phyloP scores from a whole-genome alignment of 1,284 basidiomycete genomes.

The Tilletia caries region DNA sequence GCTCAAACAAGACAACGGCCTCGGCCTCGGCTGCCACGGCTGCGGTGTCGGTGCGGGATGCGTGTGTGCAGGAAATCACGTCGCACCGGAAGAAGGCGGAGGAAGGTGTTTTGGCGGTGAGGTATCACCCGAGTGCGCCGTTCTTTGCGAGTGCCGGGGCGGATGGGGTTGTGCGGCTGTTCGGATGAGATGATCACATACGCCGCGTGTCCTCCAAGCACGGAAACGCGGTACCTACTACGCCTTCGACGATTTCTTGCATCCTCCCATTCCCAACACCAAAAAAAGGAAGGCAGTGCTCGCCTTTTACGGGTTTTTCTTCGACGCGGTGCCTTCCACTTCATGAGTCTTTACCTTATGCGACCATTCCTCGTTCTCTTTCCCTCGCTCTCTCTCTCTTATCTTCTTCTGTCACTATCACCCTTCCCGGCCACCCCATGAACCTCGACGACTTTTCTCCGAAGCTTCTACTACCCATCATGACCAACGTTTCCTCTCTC shows the following conservation, averaged over 20 bases:
- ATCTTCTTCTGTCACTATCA: background rate
- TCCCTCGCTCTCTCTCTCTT: background rate
- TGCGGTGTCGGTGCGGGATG: constrained; percentile 39
- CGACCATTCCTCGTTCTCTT: background rate
- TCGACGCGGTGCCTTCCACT: background rate
- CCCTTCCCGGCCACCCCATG: background rate
- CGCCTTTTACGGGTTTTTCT: background rate
- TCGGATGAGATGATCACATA: constrained; percentile 25
- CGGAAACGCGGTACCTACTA: too few species aligned
- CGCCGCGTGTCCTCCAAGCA: background rate
- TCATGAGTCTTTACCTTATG: background rate
- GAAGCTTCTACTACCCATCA: background rate
- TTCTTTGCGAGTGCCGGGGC: constrained; percentile 89
- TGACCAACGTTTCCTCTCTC: background rate
- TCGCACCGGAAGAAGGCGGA: constrained; percentile 75
- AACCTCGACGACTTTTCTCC: too few species aligned
- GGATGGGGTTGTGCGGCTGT: constrained; percentile 89
- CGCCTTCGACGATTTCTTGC: background rate
- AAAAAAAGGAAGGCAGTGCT: too few species aligned
- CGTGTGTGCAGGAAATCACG: constrained; percentile 83
- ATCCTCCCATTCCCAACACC: background rate
- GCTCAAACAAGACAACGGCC: background rate
- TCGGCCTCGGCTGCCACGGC: background rate
- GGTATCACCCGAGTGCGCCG: constrained; percentile 77
- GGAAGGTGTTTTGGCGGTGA: constrained; percentile 84